Base-by-base conservation (phyloP, 2,329 filamentous ascomycete species). In the Whalleya microplaca region DNA sequence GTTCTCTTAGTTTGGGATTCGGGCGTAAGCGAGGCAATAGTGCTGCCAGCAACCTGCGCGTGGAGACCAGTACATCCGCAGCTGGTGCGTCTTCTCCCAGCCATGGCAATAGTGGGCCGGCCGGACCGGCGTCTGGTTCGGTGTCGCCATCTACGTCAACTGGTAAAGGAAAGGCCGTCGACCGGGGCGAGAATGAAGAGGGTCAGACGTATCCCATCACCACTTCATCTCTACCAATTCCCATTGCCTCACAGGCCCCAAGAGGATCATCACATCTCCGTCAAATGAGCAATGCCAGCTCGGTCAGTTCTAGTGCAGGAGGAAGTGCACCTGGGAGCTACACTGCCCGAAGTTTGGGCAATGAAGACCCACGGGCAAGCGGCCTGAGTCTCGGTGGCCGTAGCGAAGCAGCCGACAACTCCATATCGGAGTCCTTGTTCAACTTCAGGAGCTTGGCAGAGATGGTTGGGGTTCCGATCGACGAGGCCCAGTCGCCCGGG, bases 371-470 rank as follows among this genome's bases (percentile, higher is more conserved):
- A 0, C 81, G 78, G 45, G 79, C 78, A 1, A 87, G 84, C 59
- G 82, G 81, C 3, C 68, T 82, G 1, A 85, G 82, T 43, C 71
- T 84, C 2, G 77, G 75, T 9, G 76, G 71, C 16, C 75, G 75
- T 52, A 78, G 76, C 53, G 76, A 79, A 18, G 78, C 79, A 10
- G 77, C 78, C 12, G 82, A 85, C 5, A 81, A 78, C 52, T 67
- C 78, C 3, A 80, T 81, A 45, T 76, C 81, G 0, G 93, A 97
- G 69, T 85, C 92, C 2, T 86, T 96, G 84, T 95, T 96, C 74
- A 97, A 96, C 72, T 97, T 97, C 70, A 83, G 87, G 53, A 96
- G 92, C 64, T 77, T 98, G 20, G 90, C 91, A 1, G 90, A 91
- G 59, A 91, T 96, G 71, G 90, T 97, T 27, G 90, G 88, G 0